Base-by-base conservation (phyloP, 1,284 basidiomycete species). In the Sphagnurus paluster region DNA sequence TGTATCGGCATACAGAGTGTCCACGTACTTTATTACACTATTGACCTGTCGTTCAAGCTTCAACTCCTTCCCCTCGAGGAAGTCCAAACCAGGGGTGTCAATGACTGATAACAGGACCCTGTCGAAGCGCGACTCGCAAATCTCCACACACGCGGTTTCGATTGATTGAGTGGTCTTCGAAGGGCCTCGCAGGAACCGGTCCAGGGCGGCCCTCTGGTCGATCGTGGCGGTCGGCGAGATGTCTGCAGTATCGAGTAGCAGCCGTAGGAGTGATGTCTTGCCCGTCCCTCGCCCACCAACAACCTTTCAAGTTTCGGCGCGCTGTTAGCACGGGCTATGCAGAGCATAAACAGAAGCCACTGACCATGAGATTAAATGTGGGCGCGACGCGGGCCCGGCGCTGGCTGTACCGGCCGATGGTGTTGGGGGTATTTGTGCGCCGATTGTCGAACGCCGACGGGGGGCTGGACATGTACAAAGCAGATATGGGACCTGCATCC, bases 331-430 rank as follows among this genome's bases (percentile, higher is more conserved):
- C 32, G 26, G 37, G 45, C 39, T n/a, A 24, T 39, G 41, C 25
- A 39, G 40, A 51, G 46, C 41, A 37, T 53, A 25, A 21, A 45
- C 24, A 25, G 42, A 21, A 55, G 30, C 48, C 35, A 34, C 75
- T 61, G 53, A 89, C 87, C 87, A 91, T 90, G 42, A 91, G 64
- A 59, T 91, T 92, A 70, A 91, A 90, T 3, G 86, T 86, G 6
- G 87, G 84, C 11, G 86, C 75, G n/a, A 77, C 66, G 39, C 82
- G 77, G 49, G 72, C 68, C 56, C 80, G 76, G 54, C 84, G 79
- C 58, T 81, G 80, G 50, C 72, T 75, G 50, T 75, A 74, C 55
- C 80, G 75, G 52, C 70, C 72, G 45, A 72, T 63, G 20, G 67
- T 51, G n/a, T n/a, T n/a, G 28, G 64, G 59, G 7, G 56, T 59